A percentile compares a stretch with the other conserved stretches of the same genome.
These are phyloP conservation scores for Puccinia novopanici DNA, from an alignment of 1,284 basidiomycete species.

Conservation along the genomic window DNA sequence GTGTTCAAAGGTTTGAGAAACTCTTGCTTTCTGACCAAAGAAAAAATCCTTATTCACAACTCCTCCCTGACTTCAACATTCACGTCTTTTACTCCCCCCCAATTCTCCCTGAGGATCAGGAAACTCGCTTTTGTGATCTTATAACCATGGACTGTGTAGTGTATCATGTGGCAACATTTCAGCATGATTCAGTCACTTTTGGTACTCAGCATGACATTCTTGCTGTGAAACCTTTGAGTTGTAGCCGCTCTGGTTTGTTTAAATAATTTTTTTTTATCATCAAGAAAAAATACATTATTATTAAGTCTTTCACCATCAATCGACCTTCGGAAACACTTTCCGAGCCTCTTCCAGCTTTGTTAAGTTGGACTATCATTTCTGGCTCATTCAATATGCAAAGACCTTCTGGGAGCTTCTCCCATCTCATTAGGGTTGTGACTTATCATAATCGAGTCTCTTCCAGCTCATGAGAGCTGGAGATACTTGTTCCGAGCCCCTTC, in stretches of 20 bases:
- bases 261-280: background rate
- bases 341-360: no score
- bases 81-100: slow-evolving; percentile 29
- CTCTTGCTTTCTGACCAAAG: background rate
- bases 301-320: background rate
- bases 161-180: slow-evolving; percentile 22
- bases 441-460: no score
- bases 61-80: slow-evolving; percentile 28
- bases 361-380: no score
- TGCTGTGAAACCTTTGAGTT: slow-evolving; percentile 26
- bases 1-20: slow-evolving; percentile 18
- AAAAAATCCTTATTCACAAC: slow-evolving; percentile 24
- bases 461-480: no score
- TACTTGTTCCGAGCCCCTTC: no score
- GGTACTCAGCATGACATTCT: slow-evolving; percentile 29
- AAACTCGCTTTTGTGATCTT: slow-evolving; percentile 11
- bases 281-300: background rate
- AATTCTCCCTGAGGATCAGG: background rate
- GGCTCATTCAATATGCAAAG: no score
- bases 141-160: slow-evolving; percentile 3
- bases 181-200: slow-evolving; percentile 7
- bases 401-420: no score
- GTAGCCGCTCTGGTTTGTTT: slow-evolving; percentile 2
- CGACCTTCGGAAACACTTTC: background rate
- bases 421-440: no score